Evolutionary conservation across 2,329 filamentous ascomycete genomes (phyloP), one percentile per base, ranked within the genome.

Genomic region (Cladosporium halotolerans): DNA sequence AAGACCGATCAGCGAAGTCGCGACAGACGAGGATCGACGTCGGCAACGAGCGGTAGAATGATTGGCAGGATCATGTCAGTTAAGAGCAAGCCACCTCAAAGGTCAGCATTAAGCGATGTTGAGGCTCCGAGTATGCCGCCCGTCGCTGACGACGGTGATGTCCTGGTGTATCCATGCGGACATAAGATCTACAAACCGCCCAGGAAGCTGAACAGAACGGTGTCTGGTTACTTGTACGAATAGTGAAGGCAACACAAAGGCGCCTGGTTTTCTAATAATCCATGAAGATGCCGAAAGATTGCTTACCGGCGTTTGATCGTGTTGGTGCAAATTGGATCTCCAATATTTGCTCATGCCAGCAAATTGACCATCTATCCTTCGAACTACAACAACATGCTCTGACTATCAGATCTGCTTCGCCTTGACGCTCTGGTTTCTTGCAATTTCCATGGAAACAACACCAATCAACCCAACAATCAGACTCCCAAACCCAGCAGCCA

Each of bases 121-220:
- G 16, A 38, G 13, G 38, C 47, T 4, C 14, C 32, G 3, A 39
- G 38, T 14, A 50, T 34, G 39, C 28, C 34, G n/a, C 47, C 38
- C 16, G 6, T 42, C 14, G 28, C 28, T 8, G 47, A 50, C 13
- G 38, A 50, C 16, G 47, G 47, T 11, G 39, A 50, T 42, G 38
- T 39, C 2, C 19, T 50, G 16, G 7, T 50, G 4, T 41, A 50
- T 50, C 36, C 47, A 16, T 50, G 47, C 31, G 47, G 47, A 10
- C 47, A 50, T 14, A 50, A 43, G 39, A 39, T 50, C n/a, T 50
- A 34, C 18, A 50, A 50, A 31, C 47, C 47, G 23, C 47, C 47
- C 9, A 39, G 47, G 11, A 50, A 50, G 39, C 28, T 50, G 28
- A 50, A 50, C 31, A 50, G 40, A 39, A 50, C 31, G 19, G 47